Percentiles rank a stretch among this genome's conserved stretches.
phyloP scores from a whole-genome alignment of 352 stramenopile genomes.

The Phytophthora vignae region DNA sequence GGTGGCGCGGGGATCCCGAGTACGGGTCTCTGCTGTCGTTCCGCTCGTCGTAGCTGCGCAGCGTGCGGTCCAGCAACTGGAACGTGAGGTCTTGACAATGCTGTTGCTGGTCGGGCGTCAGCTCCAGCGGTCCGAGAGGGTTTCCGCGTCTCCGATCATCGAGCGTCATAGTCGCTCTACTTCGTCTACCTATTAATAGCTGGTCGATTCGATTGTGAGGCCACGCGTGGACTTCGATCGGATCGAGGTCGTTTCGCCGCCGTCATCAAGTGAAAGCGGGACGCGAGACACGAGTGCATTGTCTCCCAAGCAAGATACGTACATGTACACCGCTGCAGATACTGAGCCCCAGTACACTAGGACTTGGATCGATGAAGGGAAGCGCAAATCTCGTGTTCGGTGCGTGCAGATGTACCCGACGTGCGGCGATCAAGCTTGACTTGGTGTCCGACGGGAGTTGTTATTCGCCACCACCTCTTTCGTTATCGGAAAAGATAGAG shows the following conservation, averaged over 20 bases:
- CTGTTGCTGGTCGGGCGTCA: conserved; percentile 25
- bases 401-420: conserved; percentile 6
- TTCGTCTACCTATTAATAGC: no score
- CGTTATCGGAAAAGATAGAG: no score
- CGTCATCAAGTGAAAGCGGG: conserved; percentile 3
- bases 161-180: conserved; percentile 6
- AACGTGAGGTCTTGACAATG: conserved; percentile 25
- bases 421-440: conserved; percentile 1
- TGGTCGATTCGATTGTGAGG: conserved; percentile 18
- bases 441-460: neutral
- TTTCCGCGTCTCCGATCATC: neutral
- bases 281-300: neutral
- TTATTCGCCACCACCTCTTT: no score
- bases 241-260: neutral
- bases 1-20: conserved; percentile 19
- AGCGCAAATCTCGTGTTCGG: conserved; percentile 15
- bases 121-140: conserved; percentile 18
- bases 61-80: conserved; percentile 33
- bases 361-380: neutral
- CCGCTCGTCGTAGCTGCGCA: conserved; percentile 33
- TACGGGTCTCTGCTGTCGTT: neutral
- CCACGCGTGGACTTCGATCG: neutral
- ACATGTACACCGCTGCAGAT: no score
- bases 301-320: neutral
- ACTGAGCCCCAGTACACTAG: neutral